These are phyloP conservation scores for Nyssa sinensis DNA, from an alignment of 148 eudicot genomes.

Conservation along the genomic window DNA sequence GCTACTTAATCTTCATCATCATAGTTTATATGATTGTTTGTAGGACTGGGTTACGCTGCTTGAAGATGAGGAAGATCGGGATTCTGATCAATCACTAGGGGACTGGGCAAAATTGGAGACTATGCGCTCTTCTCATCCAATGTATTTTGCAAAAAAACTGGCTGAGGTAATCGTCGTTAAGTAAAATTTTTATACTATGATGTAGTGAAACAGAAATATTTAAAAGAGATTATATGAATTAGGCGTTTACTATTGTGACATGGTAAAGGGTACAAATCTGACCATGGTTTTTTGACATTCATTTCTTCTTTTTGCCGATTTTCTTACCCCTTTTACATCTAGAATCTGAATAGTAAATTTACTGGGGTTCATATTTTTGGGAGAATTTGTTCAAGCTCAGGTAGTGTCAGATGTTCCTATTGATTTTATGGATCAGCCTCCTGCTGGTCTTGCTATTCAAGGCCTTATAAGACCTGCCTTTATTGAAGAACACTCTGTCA, in stretches of 20 bases:
- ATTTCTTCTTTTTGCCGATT: slow-evolving; percentile 4
- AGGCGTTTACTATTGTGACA: background rate
- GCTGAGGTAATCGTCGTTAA: slow-evolving; percentile 52
- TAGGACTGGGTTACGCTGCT: slow-evolving; percentile 87
- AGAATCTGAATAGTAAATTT: too few relatives aligned
- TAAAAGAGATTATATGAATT: background rate
- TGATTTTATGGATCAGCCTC: slow-evolving; percentile 84
- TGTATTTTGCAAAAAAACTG: slow-evolving; percentile 83
- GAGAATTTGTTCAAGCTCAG: slow-evolving; percentile 35
- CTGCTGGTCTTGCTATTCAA: slow-evolving; percentile 83
- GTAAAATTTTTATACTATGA: background rate
- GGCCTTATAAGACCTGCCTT: slow-evolving; percentile 85
- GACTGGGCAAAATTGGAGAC: slow-evolving; percentile 99
- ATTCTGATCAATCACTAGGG: slow-evolving; percentile 76
- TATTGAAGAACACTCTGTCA: slow-evolving; percentile 73
- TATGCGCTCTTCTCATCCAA: slow-evolving; percentile 91
- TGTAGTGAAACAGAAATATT: background rate
- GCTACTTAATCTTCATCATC: background rate
- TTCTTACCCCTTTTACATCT: background rate
- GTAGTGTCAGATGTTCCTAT: slow-evolving; percentile 70
- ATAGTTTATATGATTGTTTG: slow-evolving; percentile 18
- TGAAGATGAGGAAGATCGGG: slow-evolving; percentile 73
- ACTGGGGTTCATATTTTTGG: too few relatives aligned
- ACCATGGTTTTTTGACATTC: background rate
- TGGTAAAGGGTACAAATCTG: background rate